phyloP scores from a whole-genome alignment of 371 early-diverging fungal species.

The Mortierella sp. region DNA sequence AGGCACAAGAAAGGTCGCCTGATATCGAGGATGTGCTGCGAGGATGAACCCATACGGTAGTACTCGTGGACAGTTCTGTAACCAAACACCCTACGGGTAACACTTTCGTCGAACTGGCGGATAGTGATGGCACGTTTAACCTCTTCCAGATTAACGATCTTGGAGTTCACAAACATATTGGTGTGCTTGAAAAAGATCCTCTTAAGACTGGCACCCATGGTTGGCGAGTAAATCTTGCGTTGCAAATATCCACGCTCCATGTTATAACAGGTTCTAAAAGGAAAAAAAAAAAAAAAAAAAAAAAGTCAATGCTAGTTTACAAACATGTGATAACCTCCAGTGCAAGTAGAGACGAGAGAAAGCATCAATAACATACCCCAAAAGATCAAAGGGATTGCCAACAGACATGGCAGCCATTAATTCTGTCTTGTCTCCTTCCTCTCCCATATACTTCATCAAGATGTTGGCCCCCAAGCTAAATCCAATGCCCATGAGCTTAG shows the following conservation, averaged over 20 bases:
- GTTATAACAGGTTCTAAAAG: conserved; percentile 47
- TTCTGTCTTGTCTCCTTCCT: conserved; percentile 82
- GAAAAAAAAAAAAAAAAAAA: conserved; percentile 57
- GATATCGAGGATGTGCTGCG: conserved; percentile 80
- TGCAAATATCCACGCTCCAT: conserved; percentile 40
- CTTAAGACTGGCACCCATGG: conserved; percentile 80
- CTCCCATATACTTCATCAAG: conserved; percentile 91
- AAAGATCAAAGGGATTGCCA: conserved; percentile 88
- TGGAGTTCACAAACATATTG: conserved; percentile 65
- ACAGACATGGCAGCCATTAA: conserved; percentile 84
- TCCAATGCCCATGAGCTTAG: conserved; percentile 84
- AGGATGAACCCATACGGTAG: conserved; percentile 82
- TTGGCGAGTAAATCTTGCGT: conserved; percentile 36
- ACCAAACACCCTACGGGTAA: conserved; percentile 78
- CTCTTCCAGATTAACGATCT: conserved; percentile 65
- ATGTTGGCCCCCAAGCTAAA: conserved; percentile 94
- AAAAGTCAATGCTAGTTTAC: conserved; percentile 1
- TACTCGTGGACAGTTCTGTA: conserved; percentile 89
- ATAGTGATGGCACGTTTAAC: conserved; percentile 64
- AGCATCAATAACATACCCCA: conserved; percentile 56
- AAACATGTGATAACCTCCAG: not conserved
- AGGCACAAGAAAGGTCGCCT: conserved; percentile 85
- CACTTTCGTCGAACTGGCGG: conserved; percentile 85
- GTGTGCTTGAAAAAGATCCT: conserved; percentile 73
- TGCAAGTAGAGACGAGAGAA: not conserved